These are phyloP conservation scores for Neotropicomus parvogracilis DNA, from an alignment of 1,284 basidiomycete genomes.

Conservation along the genomic window DNA sequence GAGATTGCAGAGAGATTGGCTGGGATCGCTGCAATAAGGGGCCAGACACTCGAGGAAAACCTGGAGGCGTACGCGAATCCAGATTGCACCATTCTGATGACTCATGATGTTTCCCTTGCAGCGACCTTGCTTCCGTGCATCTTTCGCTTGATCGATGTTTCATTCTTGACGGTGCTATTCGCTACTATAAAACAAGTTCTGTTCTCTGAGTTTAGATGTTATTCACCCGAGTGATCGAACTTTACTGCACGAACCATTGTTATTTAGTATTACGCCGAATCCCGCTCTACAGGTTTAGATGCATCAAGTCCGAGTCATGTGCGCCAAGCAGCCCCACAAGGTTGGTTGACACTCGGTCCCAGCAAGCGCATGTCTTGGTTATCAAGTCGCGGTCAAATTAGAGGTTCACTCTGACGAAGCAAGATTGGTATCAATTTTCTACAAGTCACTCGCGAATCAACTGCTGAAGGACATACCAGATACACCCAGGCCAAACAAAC, in stretches of 20 bases:
- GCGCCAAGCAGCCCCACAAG: no score
- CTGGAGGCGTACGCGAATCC: background rate
- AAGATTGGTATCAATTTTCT: no score
- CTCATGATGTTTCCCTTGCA: background rate
- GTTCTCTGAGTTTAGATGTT: background rate
- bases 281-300: background rate
- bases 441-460: no score
- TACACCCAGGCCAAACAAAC: no score
- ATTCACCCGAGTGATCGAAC: background rate
- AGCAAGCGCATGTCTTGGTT: background rate
- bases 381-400: background rate
- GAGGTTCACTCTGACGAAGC: no score
- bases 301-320: no score
- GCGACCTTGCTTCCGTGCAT: background rate
- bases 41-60: background rate
- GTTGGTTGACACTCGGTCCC: no score
- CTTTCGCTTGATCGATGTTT: background rate
- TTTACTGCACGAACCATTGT: no score
- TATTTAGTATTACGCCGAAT: background rate
- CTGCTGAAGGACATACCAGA: no score
- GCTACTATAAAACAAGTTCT: background rate
- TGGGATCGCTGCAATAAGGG: background rate
- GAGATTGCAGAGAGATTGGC: slow-evolving; percentile 2
- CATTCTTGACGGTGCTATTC: background rate
- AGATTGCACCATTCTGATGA: background rate